A percentile compares a stretch with the other conserved stretches of the same genome.
Conservation (phyloP, 1,284 basidiomycete species). For the Ceratobasidium sp. region DNA sequence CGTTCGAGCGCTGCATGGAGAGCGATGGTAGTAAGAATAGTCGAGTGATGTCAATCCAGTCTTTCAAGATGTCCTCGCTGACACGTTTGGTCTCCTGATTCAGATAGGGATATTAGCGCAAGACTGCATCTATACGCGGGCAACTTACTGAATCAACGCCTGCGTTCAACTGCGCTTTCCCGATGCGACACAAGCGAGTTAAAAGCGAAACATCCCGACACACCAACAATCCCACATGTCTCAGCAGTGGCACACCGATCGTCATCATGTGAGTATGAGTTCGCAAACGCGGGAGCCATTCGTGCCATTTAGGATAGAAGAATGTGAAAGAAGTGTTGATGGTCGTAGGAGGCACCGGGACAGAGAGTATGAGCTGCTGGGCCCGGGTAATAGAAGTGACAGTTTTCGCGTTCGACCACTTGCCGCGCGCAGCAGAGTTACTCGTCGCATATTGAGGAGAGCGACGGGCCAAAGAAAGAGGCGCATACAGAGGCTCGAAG, state of each 20-base stretch:
- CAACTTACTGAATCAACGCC: slow-evolving; percentile 45
- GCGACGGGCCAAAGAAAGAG: slow-evolving; percentile 59
- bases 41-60: slow-evolving; percentile 86
- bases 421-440: slow-evolving; percentile 69
- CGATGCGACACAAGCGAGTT: slow-evolving; percentile 69
- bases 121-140: background rate
- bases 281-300: slow-evolving; percentile 73
- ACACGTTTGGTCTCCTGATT: slow-evolving; percentile 24
- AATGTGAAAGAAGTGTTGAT: slow-evolving; percentile 78
- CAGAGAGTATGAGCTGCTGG: slow-evolving; percentile 67
- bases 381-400: slow-evolving; percentile 65
- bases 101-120: background rate
- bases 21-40: slow-evolving; percentile 87
- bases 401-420: slow-evolving; percentile 66
- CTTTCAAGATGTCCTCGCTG: slow-evolving; percentile 50
- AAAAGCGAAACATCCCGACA: slow-evolving; percentile 75
- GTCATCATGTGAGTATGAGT: slow-evolving; percentile 74
- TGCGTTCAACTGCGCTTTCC: slow-evolving; percentile 60
- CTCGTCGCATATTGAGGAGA: slow-evolving; percentile 54
- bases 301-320: slow-evolving; percentile 88
- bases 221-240: slow-evolving; percentile 78
- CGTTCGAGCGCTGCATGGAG: slow-evolving; percentile 85
- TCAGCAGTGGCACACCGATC: slow-evolving; percentile 79
- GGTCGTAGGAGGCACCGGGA: slow-evolving; percentile 81
- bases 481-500: slow-evolving; percentile 74